These are phyloP conservation scores for Colletotrichum sp. DNA, from an alignment of 2,329 filamentous ascomycete genomes.

Conservation along the genomic window DNA sequence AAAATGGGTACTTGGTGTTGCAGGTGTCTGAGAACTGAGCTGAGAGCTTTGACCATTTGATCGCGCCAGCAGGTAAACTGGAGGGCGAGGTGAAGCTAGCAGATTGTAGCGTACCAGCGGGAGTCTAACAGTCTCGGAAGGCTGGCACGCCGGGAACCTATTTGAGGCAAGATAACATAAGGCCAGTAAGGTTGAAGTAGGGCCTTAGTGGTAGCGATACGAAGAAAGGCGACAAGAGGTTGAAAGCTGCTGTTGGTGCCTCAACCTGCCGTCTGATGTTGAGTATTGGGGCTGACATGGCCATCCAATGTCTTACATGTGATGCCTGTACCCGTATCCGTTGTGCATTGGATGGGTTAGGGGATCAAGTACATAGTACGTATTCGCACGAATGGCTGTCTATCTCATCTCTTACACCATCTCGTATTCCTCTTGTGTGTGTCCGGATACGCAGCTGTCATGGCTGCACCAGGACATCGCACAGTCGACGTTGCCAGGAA, in stretches of 20 bases:
- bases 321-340: background rate
- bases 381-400: background rate
- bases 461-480: background rate
- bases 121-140: background rate
- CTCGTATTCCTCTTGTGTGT: background rate
- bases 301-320: constrained; percentile 1
- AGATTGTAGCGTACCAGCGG: background rate
- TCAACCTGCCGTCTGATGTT: background rate
- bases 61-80: background rate
- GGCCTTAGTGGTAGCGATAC: background rate
- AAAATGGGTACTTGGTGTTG: background rate
- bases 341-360: background rate
- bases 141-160: background rate
- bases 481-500: background rate
- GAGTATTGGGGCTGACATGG: background rate
- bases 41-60: constrained; percentile 8
- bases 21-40: background rate
- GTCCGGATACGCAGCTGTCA: background rate
- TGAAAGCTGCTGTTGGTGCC: background rate
- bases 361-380: background rate
- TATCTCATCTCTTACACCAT: background rate
- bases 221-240: background rate
- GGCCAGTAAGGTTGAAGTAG: background rate
- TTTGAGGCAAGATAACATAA: background rate
- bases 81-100: background rate